These are phyloP conservation scores for Irpex rosettiformis DNA, from an alignment of 1,284 basidiomycete species.

Conservation along the genomic window DNA sequence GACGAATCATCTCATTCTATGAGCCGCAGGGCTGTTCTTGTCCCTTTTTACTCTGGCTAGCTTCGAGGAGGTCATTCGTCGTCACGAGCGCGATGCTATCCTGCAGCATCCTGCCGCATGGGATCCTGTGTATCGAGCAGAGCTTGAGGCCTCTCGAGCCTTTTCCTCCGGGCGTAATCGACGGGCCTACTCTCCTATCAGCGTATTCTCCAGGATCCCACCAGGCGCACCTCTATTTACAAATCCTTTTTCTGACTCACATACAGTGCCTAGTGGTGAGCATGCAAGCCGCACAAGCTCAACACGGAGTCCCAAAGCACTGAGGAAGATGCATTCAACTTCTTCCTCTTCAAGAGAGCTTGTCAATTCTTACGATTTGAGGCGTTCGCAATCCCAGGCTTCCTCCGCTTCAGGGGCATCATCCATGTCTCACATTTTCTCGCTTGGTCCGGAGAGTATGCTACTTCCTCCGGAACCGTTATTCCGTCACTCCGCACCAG, in stretches of 20 bases:
- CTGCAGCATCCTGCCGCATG: conserved; percentile 47
- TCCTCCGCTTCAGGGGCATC: not conserved
- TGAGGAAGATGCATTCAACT: not conserved
- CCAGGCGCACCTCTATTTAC: conserved; percentile 6
- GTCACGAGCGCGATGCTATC: conserved; percentile 60
- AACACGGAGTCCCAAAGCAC: not conserved
- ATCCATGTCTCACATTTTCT: too few species aligned
- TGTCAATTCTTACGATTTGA: not conserved
- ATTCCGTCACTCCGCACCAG: not conserved
- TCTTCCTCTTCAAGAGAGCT: not conserved
- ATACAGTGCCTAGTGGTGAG: not conserved
- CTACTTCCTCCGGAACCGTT: not conserved
- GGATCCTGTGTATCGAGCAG: conserved; percentile 29
- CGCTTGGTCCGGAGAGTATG: not conserved
- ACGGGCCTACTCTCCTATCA: conserved; percentile 24
- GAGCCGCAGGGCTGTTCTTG: conserved; percentile 47
- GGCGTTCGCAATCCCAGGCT: not conserved
- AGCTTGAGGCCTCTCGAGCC: conserved; percentile 21
- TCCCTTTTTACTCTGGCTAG: conserved; percentile 59
- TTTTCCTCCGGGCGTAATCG: conserved; percentile 17
- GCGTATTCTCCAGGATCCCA: conserved; percentile 19
- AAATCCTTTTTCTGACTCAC: not conserved
- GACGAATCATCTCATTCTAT: conserved; percentile 8
- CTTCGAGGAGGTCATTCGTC: conserved; percentile 55
- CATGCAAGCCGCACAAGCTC: not conserved